Evolutionary conservation across 2,329 filamentous ascomycete genomes (phyloP).

Genomic region (Metarhizium robertsii): DNA sequence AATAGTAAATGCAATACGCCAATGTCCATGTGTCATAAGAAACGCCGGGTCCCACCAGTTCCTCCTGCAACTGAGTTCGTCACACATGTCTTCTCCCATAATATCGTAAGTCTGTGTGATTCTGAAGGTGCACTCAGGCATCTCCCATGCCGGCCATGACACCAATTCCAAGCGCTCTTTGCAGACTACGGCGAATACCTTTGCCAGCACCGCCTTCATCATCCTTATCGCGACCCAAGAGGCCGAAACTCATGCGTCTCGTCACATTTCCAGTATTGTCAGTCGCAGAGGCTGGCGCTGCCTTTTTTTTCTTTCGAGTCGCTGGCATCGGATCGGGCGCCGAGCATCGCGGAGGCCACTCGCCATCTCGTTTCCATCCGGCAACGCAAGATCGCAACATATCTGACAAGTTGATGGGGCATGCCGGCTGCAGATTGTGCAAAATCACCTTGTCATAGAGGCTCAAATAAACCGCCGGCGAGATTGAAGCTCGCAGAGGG

Average conservation of each 20-base stretch:
- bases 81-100: neutral
- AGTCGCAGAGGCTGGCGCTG: conserved; percentile 8
- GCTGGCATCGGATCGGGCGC: conserved; percentile 27
- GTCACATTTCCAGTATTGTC: conserved; percentile 20
- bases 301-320: conserved; percentile 31
- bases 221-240: conserved; percentile 32
- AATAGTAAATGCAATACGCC: neutral
- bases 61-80: neutral
- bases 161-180: conserved; percentile 35
- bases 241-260: conserved; percentile 38
- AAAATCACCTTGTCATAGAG: conserved; percentile 87
- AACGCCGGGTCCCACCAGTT: neutral
- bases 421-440: conserved; percentile 69
- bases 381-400: conserved; percentile 73
- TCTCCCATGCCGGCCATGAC: conserved; percentile 1
- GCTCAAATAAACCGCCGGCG: conserved; percentile 61
- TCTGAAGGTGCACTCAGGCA: neutral
- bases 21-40: neutral
- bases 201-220: conserved; percentile 24
- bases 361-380: conserved; percentile 87
- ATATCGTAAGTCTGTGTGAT: conserved; percentile 3
- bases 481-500: conserved; percentile 69
- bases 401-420: conserved; percentile 79
- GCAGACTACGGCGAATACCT: conserved; percentile 35
- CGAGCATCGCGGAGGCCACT: conserved; percentile 65